Evolutionary conservation across 257 asterid genomes (phyloP).

Genomic region (Solanum infundibuliforme): DNA sequence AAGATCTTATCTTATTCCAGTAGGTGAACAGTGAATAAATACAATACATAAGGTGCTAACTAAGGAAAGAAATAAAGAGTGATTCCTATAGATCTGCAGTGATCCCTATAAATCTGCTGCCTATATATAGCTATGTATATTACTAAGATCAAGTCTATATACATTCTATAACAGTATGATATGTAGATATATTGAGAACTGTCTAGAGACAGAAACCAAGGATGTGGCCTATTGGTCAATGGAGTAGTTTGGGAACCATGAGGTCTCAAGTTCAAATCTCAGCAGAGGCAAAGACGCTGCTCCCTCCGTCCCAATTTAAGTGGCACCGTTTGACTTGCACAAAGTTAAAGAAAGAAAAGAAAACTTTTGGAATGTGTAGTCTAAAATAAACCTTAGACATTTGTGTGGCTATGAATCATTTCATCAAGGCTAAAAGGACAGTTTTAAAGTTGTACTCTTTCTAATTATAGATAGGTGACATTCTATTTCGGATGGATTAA

Average conservation of each 20-base stretch:
- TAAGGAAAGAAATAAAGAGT: no score
- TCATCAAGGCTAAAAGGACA: not conserved
- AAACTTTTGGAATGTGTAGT: not conserved
- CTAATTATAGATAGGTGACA: not conserved
- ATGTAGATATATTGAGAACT: not conserved
- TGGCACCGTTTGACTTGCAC: not conserved
- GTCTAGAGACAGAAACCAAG: not conserved
- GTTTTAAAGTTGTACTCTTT: not conserved
- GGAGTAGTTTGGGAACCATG: not conserved
- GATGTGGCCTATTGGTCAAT: not conserved
- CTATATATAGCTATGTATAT: no score
- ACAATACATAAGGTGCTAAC: no score
- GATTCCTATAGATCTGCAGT: no score
- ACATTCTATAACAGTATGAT: not conserved
- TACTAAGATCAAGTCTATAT: no score
- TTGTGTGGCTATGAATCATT: not conserved
- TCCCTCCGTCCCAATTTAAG: not conserved
- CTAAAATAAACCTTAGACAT: not conserved
- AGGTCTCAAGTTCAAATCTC: not conserved
- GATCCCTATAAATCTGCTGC: no score
- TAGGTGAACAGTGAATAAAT: no score
- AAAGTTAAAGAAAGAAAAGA: not conserved
- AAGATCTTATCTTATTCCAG: no score
- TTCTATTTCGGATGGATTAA: not conserved
- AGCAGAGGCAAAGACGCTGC: not conserved